These are phyloP conservation scores for Dipteronia sinensis DNA, from an alignment of 345 rosid genomes.

Conservation along the genomic window DNA sequence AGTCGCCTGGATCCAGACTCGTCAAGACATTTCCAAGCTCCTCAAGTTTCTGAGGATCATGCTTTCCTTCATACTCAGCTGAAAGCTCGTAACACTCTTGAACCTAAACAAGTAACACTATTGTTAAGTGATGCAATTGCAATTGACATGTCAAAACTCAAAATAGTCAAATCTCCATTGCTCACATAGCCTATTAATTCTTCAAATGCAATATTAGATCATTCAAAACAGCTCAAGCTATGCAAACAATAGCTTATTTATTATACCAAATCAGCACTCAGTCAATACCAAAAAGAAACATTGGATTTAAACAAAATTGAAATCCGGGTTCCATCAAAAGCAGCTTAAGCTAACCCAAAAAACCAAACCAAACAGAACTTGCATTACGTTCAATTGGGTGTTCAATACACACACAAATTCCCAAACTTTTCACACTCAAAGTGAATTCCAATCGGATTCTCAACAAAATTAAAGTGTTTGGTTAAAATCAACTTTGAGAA, in stretches of 20 bases:
- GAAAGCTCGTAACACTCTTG: constrained; percentile 96
- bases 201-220: not conserved
- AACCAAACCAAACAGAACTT: not conserved
- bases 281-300: not conserved
- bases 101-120: constrained; percentile 51
- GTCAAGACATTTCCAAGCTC: constrained; percentile 86
- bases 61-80: constrained; percentile 91
- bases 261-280: not conserved
- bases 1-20: constrained; percentile 94
- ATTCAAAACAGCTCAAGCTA: not conserved
- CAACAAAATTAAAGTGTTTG: not conserved
- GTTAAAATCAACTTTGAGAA: not conserved
- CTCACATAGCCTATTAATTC: not conserved
- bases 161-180: not conserved
- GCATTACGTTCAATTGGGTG: not conserved
- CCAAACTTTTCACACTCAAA: not conserved
- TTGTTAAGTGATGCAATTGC: not conserved
- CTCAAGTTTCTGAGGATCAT: constrained; percentile 71
- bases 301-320: not conserved
- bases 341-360: not conserved
- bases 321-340: not conserved
- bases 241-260: not conserved
- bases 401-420: not conserved
- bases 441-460: not conserved
- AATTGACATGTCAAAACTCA: not conserved